Evolutionary conservation across 306 rosid species (phyloP).

Genomic region (Hippophae gyantsensis): DNA sequence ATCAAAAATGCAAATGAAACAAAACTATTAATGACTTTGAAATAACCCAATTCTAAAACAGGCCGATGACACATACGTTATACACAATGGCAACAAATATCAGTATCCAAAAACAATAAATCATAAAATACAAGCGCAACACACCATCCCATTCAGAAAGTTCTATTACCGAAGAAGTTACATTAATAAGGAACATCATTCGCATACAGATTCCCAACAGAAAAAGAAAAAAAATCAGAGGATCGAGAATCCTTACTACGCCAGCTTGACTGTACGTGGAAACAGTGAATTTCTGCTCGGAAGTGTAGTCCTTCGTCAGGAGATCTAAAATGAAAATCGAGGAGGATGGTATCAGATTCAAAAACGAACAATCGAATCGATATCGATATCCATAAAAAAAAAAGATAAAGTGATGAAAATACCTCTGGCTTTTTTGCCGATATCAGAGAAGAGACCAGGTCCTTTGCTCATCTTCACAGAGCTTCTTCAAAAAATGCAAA

Average conservation of each 20-base stretch:
- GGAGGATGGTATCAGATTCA: conserved; percentile 18
- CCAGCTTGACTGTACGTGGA: conserved; percentile 66
- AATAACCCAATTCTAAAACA: no score
- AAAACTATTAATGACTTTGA: no score
- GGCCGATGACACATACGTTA: no score
- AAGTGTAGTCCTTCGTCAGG: conserved; percentile 61
- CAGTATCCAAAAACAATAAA: no score
- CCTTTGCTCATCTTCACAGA: conserved; percentile 69
- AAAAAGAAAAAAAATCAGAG: not conserved
- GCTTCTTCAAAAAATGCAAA: not conserved
- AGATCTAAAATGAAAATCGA: conserved; percentile 47
- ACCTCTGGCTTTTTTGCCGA: conserved; percentile 92
- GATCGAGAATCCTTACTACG: conserved; percentile 36
- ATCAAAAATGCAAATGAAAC: no score
- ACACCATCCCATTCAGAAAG: no score
- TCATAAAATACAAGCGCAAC: no score
- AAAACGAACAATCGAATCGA: not conserved
- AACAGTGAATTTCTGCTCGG: conserved; percentile 75
- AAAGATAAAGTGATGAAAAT: not conserved
- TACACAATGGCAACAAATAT: no score
- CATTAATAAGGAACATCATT: no score
- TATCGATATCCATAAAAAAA: not conserved
- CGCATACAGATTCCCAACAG: no score
- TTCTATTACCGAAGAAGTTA: no score
- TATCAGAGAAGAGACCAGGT: conserved; percentile 75